Evolutionary conservation across 257 asterid genomes (phyloP).

Genomic region (Penstemon eatonii): DNA sequence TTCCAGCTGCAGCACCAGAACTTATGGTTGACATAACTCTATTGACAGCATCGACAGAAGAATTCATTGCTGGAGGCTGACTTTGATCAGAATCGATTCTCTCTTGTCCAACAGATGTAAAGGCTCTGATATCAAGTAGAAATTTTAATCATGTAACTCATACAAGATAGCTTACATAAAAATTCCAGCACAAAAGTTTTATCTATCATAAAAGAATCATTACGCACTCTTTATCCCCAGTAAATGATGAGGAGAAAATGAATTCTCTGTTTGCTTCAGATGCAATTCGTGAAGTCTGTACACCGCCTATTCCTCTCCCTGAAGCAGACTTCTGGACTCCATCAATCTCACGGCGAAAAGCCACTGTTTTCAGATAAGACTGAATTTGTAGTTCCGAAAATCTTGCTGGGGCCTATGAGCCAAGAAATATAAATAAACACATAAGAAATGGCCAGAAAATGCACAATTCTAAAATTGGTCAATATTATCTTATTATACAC

Average conservation of each 20-base stretch:
- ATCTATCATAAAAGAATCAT: neutral
- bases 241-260: conserved; percentile 84
- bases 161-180: conserved; percentile 15
- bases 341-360: conserved; percentile 95
- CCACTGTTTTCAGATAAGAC: conserved; percentile 93
- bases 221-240: conserved; percentile 83
- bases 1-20: conserved; percentile 39
- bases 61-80: conserved; percentile 37
- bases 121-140: conserved; percentile 50
- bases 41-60: conserved; percentile 33
- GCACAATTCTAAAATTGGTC: neutral
- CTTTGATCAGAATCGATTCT: conserved; percentile 38
- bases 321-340: conserved; percentile 93
- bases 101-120: conserved; percentile 70
- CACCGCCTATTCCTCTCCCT: conserved; percentile 85
- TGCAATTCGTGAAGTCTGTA: conserved; percentile 91
- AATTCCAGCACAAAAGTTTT: conserved; percentile 14
- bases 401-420: conserved; percentile 75
- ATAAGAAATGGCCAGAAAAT: neutral
- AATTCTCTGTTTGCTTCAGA: conserved; percentile 95
- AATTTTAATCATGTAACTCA: conserved; percentile 20
- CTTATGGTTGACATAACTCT: conserved; percentile 34
- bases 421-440: conserved; percentile 14
- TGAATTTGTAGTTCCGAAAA: conserved; percentile 96
- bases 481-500: conserved; percentile 1